Percentiles rank a stretch among this genome's conserved stretches.
Evolutionary conservation across 148 eudicot genomes (phyloP).

Genomic region (Heliamphora exappendiculata): DNA sequence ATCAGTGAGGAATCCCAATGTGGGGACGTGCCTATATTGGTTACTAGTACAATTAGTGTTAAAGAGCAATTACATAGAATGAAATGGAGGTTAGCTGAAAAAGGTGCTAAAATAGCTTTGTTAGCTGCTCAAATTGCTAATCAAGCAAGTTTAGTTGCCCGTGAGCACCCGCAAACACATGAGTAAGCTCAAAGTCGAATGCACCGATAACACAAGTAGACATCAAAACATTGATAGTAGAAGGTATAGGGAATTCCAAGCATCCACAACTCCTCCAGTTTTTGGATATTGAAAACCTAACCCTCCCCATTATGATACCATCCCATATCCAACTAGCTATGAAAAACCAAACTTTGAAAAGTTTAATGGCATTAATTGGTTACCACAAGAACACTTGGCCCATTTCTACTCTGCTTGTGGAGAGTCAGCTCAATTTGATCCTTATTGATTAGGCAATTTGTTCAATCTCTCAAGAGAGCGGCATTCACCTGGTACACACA

Average conservation of each 20-base stretch:
- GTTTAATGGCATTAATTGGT: not conserved
- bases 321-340: not conserved
- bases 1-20: not conserved
- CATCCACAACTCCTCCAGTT: not conserved
- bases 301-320: not conserved
- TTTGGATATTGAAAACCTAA: not conserved
- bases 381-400: constrained; percentile 5
- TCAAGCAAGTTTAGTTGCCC: not conserved
- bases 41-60: not conserved
- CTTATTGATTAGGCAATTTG: not conserved
- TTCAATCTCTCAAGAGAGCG: not conserved
- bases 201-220: not conserved
- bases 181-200: not conserved
- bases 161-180: not conserved
- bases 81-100: not conserved
- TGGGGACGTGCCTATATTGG: not conserved
- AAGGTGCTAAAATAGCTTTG: not conserved
- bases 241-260: constrained; percentile 4
- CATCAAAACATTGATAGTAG: not conserved
- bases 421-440: not conserved
- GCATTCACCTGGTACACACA: not conserved
- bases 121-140: not conserved
- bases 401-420: constrained; percentile 2
- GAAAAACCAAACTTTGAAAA: not conserved
- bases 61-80: not conserved